Conservation (phyloP, 257 asterid genomes). For the Gynochthodes officinalis region DNA sequence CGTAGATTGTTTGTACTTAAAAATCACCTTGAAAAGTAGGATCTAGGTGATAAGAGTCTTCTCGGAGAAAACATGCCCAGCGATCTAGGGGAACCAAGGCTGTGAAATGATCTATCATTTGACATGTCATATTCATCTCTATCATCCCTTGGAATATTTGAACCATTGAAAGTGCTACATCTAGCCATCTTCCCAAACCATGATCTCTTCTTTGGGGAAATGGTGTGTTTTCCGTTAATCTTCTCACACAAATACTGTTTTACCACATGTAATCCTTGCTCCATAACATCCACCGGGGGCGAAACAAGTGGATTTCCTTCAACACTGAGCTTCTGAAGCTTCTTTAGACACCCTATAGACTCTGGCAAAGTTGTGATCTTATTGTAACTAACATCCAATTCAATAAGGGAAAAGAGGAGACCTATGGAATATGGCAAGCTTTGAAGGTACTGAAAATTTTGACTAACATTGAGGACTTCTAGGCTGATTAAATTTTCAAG, state of each 20-base stretch:
- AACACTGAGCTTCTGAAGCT: conserved; percentile 61
- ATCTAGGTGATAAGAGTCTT: conserved; percentile 57
- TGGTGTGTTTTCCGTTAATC: conserved; percentile 44
- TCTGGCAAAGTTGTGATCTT: conserved; percentile 56
- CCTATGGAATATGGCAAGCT: conserved; percentile 77
- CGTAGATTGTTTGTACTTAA: background rate
- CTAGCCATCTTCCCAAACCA: conserved; percentile 81
- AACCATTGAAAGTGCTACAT: conserved; percentile 62
- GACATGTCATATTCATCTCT: conserved; percentile 28
- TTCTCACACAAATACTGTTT: conserved; percentile 61
- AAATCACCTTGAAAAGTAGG: conserved; percentile 46
- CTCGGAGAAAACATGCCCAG: conserved; percentile 69
- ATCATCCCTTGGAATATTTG: conserved; percentile 30
- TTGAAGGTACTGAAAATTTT: conserved; percentile 69
- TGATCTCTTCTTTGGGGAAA: conserved; percentile 44
- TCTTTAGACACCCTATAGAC: conserved; percentile 74
- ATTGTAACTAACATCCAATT: conserved; percentile 83
- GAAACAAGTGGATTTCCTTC: conserved; percentile 82
- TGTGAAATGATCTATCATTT: conserved; percentile 35
- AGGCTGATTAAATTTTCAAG: conserved; percentile 79
- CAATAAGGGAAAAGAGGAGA: conserved; percentile 66
- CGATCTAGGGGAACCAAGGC: conserved; percentile 54
- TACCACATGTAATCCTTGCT: conserved; percentile 52
- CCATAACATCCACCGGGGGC: conserved; percentile 61
- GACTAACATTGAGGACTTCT: conserved; percentile 67